Evolutionary conservation across 495 filamentous ascomycete species (phyloP), one percentile per base, ranked within the genome.

Genomic region (Evernia prunastri): DNA sequence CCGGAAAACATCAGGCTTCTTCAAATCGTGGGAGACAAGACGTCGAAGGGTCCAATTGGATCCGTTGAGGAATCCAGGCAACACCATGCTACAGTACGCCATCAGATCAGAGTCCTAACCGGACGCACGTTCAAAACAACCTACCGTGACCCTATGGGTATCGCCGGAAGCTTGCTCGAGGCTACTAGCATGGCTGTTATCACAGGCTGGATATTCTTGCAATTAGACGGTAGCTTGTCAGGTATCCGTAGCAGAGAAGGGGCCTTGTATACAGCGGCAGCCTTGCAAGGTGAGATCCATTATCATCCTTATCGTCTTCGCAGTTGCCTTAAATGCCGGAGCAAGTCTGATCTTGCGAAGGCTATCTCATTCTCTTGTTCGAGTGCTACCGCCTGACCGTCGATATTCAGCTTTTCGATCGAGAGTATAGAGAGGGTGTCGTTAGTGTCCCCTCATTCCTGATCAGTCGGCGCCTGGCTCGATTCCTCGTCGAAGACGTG

Each of bases 351-450:
- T n/a, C n/a, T n/a, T n/a, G n/a, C n/a, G 45, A 90, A 69, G 85
- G 86, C 3, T 91, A 91, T 70, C 79, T 90, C 29, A 85, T 90
- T 39, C 74, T 90, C 18, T 75, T 89, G 12, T 90, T 86, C 54
- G 88, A 91, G 72, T 86, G 81, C 9, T 91, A 87, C 67, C 81
- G 88, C 6, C 68, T 91, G 25, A 86, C 84, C 0, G 76, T 86
- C 42, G 88, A 90, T 67, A 88, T 91, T 59, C 81, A 82, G 53
- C 74, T 88, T 2, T 91, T 90, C 71, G 88, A 91, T 67, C 82
- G 88, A 37, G 88, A 91, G 68, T 78, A 83, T 37, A 81, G 83
- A 37, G 88, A 90, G 73, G 84, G 85, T 12, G 86, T 89, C 9
- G 85, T 89, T 39, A 79, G 81, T n/a, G 82, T 87, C 18, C 72